phyloP scores from a whole-genome alignment of 108 stramenopile species.

The Cyclotella atomus region DNA sequence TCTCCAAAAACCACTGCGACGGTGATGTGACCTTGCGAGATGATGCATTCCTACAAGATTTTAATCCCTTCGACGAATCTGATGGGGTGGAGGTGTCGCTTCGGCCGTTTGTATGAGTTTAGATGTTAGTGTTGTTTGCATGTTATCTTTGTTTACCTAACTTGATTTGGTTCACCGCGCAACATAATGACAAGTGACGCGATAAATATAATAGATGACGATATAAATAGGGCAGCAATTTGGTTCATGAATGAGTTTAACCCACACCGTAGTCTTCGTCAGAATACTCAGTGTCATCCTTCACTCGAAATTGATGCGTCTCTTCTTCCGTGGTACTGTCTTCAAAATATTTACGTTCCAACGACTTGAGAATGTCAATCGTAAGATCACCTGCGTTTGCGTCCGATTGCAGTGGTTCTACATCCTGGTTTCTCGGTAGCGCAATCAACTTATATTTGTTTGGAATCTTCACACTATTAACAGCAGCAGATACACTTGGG shows the following conservation, averaged over 20 bases:
- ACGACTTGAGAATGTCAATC: neutral
- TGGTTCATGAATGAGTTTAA: no score
- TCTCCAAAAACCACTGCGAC: neutral
- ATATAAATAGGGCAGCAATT: no score
- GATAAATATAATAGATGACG: no score
- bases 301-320: neutral
- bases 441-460: neutral
- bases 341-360: neutral
- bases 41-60: constrained; percentile 6
- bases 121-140: no score
- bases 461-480: neutral
- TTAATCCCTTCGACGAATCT: constrained; percentile 1
- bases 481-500: neutral
- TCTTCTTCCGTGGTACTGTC: neutral
- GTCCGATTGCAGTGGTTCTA: neutral
- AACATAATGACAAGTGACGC: no score
- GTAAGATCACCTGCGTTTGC: neutral
- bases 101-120: neutral
- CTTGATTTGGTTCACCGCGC: no score
- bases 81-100: constrained; percentile 14
- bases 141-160: no score
- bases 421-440: neutral
- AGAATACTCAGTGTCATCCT: no score
- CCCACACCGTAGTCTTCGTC: no score
- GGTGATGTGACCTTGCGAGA: neutral